Base-by-base conservation (phyloP, 23 red algal genomes). In the Cyanidiococcus yangmingshanensis region DNA sequence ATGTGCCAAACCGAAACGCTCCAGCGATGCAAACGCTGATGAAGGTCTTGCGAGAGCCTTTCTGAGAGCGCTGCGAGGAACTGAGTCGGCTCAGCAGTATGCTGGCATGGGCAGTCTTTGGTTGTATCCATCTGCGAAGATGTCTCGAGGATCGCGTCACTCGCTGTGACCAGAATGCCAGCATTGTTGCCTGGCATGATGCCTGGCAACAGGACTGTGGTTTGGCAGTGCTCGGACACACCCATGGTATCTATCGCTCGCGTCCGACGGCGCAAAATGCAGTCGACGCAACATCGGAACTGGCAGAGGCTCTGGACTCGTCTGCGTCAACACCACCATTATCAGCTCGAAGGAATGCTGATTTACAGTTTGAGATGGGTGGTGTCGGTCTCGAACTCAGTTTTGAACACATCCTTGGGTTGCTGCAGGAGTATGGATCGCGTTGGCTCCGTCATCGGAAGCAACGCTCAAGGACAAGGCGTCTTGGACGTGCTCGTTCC, bases 101-200 rank as follows among this genome's bases (percentile, higher is more conserved):
- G 63, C 63, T 29, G 63, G 63, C 32, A 25, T 71, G 12, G 63
- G 63, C n/a, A 25, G n/a, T 71, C 7, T 71, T 25, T 71, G 63
- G 63, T 7, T 35, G 63, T 29, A 29, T 35, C 27, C n/a, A 71
- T 7, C n/a, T 71, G 12, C 7, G 32, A 2, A 12, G 63, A 3
- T 3, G 32, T 29, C 32, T 54, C 45, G 45, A 54, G 45, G 45
- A 54, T 7, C 45, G 45, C 45, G 21, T 15, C 45, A 54, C 45
- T 7, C 45, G 45, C 45, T 54, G 45, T 54, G 12, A 54, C 21
- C 45, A 54, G 45, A 54, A 54, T 21, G 45, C 45, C 45, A 21
- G 12, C 45, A 54, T 54, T 21, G 21, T 54, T 54, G 45, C 45
- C 45, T 54, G 45, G 45, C 21, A 54, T 21, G 45, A 54, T 7